Percentiles rank a stretch among this genome's conserved stretches.
Conservation (phyloP, 1,284 basidiomycete species). For the Marasmius sp. region DNA sequence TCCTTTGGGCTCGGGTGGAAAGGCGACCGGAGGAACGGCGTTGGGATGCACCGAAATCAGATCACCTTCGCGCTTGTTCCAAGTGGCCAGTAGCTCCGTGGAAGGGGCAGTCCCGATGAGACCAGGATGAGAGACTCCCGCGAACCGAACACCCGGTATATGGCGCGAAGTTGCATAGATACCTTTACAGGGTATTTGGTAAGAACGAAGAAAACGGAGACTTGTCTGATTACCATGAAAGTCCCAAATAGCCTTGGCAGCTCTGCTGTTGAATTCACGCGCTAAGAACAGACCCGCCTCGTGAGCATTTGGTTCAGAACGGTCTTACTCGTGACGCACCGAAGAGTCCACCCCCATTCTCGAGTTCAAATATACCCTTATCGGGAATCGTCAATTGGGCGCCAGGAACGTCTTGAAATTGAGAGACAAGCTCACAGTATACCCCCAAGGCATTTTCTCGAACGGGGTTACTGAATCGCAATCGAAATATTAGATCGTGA, state of each 20-base stretch:
- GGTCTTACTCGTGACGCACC: conserved; percentile 34
- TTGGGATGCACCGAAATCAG: conserved; percentile 59
- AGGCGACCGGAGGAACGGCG: conserved; percentile 66
- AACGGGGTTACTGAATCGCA: conserved; percentile 58
- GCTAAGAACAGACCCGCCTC: conserved; percentile 33
- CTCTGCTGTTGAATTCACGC: conserved; percentile 66
- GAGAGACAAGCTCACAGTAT: conserved; percentile 47
- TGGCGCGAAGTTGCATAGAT: conserved; percentile 71
- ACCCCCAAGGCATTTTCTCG: conserved; percentile 81
- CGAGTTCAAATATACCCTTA: conserved; percentile 72
- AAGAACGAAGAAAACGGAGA: not conserved
- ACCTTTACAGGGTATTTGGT: conserved; percentile 32
- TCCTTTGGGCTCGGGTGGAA: conserved; percentile 58
- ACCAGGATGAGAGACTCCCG: conserved; percentile 76
- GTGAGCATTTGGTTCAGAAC: not conserved
- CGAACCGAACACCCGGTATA: conserved; percentile 78
- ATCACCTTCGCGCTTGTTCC: conserved; percentile 71
- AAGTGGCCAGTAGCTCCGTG: conserved; percentile 65
- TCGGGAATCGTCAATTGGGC: not conserved
- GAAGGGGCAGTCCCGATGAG: conserved; percentile 78
- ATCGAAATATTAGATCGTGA: not conserved
- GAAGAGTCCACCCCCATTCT: conserved; percentile 77
- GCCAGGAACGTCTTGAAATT: not conserved
- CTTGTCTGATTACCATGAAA: conserved; percentile 47
- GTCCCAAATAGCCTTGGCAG: conserved; percentile 82